Evolutionary conservation across 148 eudicot genomes (phyloP), one percentile per base, ranked within the genome.

Genomic region (Linanthus parryae): DNA sequence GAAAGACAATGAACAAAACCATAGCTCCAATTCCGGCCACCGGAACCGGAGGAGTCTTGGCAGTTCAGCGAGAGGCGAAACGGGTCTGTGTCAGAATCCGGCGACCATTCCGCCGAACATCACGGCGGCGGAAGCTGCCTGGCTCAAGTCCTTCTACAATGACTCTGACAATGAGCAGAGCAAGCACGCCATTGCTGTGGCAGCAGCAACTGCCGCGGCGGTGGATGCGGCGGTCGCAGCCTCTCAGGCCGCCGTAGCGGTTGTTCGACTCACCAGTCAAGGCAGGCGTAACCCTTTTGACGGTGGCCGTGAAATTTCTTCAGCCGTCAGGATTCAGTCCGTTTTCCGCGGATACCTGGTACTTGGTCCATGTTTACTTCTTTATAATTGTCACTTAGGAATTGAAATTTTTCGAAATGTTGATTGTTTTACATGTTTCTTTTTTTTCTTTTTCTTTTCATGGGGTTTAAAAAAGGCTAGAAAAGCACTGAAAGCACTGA

Each of bases 151-250:
- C 1, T 78, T 76, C 57, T 84, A 67, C 44, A 26, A 35, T 1
- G 72, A 76, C 9, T 36, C 69, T 0, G 83, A 73, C 6, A 65
- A 53, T 34, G 81, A 85, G 38, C 78, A 81, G 58, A 80, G 49
- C 61, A 77, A 77, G 67, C 88, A 84, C 35, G 88, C 88, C 4
- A 76, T 78, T 50, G 83, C 92, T 3, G 83, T 88, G 46, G 92
- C 92, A 9, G 83, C 90, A 0, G 95, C 87, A 56, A 81, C 84
- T 1, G 85, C 88, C 0, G 85, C 80, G 0, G 96, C 85, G 0
- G 96, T 88, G 0, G 95, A 85, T 20, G 94, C 94, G 0, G 94
- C 94, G 0, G 94, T 85, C 1, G 95, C 89, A 2, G 89, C 89
- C 8, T 89, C 89, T 4, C 88, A 82, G 48, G 94, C 95, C 3